Evolutionary conservation across 2,329 filamentous ascomycete genomes (phyloP).

Genomic region (Trichoderma endophyticum): DNA sequence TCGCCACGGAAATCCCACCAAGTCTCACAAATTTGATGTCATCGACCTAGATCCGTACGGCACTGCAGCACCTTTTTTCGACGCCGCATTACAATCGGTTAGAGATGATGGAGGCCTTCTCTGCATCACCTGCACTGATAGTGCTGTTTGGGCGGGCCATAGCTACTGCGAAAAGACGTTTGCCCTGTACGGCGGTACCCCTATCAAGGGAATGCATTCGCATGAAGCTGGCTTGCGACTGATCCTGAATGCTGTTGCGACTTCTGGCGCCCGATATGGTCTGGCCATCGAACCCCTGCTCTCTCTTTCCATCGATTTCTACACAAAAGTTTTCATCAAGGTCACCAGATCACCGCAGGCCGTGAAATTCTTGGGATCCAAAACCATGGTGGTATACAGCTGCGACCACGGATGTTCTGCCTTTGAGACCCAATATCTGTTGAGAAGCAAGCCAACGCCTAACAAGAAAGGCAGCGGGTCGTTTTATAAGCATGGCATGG

Average conservation of each 20-base stretch:
- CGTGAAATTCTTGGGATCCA: slow-evolving; percentile 86
- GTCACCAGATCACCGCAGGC: slow-evolving; percentile 75
- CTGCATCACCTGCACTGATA: slow-evolving; percentile 95
- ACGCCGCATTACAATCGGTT: slow-evolving; percentile 82
- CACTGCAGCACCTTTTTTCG: slow-evolving; percentile 87
- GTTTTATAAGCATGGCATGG: slow-evolving; percentile 76
- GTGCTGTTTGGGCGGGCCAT: slow-evolving; percentile 89
- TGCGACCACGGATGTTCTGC: slow-evolving; percentile 91
- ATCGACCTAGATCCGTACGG: slow-evolving; percentile 97
- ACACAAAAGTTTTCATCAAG: slow-evolving; percentile 82
- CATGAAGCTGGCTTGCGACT: slow-evolving; percentile 88
- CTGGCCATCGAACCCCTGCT: slow-evolving; percentile 85
- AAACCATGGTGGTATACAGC: slow-evolving; percentile 89
- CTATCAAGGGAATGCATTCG: slow-evolving; percentile 77
- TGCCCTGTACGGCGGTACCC: slow-evolving; percentile 87
- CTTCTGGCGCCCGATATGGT: slow-evolving; percentile 79
- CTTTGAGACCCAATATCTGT: slow-evolving; percentile 79
- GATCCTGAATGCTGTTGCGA: slow-evolving; percentile 77
- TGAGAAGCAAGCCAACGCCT: slow-evolving; percentile 61
- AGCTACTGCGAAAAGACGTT: slow-evolving; percentile 94
- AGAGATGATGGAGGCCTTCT: slow-evolving; percentile 82
- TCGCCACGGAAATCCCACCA: slow-evolving; percentile 37
- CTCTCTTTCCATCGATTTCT: slow-evolving; percentile 94
- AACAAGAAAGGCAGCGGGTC: slow-evolving; percentile 68
- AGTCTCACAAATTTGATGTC: slow-evolving; percentile 70